phyloP scores from a whole-genome alignment of 1,284 basidiomycete species.

The Ceratobasidium sp. region DNA sequence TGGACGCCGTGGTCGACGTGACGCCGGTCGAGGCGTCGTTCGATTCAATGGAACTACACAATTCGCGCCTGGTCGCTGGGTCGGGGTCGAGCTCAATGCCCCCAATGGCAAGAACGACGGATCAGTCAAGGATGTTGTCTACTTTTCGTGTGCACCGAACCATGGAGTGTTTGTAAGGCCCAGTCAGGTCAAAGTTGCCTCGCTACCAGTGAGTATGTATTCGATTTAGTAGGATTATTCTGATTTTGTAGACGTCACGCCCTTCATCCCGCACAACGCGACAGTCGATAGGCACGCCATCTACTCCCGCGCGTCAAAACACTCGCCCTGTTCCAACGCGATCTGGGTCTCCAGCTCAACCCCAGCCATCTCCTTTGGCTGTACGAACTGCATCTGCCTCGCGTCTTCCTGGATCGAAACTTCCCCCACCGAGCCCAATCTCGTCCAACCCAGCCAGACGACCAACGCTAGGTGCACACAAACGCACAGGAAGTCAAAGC shows the following conservation, averaged over 20 bases:
- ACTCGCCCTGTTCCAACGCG: neutral
- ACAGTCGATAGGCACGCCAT: neutral
- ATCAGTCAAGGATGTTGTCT: slow-evolving; percentile 78
- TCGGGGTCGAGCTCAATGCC: slow-evolving; percentile 88
- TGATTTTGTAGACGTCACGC: slow-evolving; percentile 7
- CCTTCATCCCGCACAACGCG: slow-evolving; percentile 12
- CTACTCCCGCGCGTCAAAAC: slow-evolving; percentile 46
- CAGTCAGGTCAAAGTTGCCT: slow-evolving; percentile 78
- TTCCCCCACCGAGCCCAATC: slow-evolving; percentile 8
- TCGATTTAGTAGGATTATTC: neutral
- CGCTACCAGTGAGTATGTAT: slow-evolving; percentile 44
- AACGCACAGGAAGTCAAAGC: slow-evolving; percentile 13
- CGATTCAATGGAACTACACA: slow-evolving; percentile 85
- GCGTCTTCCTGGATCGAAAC: slow-evolving; percentile 22
- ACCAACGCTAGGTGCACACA: slow-evolving; percentile 9
- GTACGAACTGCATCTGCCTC: slow-evolving; percentile 11
- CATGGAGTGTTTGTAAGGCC: slow-evolving; percentile 92
- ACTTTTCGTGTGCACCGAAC: slow-evolving; percentile 81
- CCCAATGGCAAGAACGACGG: slow-evolving; percentile 96
- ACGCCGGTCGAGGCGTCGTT: slow-evolving; percentile 83
- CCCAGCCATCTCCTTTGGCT: slow-evolving; percentile 1
- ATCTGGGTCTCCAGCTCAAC: slow-evolving; percentile 5
- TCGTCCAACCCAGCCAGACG: neutral
- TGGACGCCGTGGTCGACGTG: slow-evolving; percentile 76
- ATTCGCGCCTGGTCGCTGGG: slow-evolving; percentile 92